phyloP scores from a whole-genome alignment of 805 yeast genomes.

The Brettanomyces anomalus region DNA sequence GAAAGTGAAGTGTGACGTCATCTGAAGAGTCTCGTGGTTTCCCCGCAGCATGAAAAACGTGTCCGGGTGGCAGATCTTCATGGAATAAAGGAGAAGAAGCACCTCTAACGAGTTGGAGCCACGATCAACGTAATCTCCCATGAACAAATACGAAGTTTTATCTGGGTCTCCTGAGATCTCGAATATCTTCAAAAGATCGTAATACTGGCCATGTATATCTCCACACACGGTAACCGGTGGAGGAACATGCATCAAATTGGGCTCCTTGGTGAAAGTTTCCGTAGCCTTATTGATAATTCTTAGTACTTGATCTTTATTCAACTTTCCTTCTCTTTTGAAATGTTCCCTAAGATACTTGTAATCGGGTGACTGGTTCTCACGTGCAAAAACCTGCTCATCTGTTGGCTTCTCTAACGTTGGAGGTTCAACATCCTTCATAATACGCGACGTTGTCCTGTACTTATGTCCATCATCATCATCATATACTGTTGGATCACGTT shows the following conservation, averaged over 20 bases:
- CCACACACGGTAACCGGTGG: conserved; percentile 97
- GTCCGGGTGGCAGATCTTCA: conserved; percentile 67
- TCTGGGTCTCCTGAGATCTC: conserved; percentile 89
- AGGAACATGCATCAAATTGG: conserved; percentile 70
- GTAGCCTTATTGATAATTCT: conserved; percentile 61
- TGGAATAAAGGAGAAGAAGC: conserved; percentile 62
- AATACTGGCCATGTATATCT: conserved; percentile 94
- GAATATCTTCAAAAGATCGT: conserved; percentile 79
- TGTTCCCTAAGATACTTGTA: conserved; percentile 63
- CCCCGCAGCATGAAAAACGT: conserved; percentile 82
- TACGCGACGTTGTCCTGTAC: conserved; percentile 49
- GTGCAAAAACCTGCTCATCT: conserved; percentile 58
- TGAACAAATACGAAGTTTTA: conserved; percentile 65
- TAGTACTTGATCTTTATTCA: conserved; percentile 61
- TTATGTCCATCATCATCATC: conserved; percentile 50
- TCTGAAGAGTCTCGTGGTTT: conserved; percentile 89
- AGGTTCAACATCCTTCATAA: conserved; percentile 47
- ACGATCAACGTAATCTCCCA: conserved; percentile 94
- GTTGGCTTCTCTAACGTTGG: conserved; percentile 60
- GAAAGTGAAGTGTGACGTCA: conserved; percentile 91
- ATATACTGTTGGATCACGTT: conserved; percentile 32
- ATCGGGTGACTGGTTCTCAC: conserved; percentile 58
- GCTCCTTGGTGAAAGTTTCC: conserved; percentile 53
- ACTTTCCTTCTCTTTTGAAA: conserved; percentile 72
- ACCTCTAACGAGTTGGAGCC: conserved; percentile 88